Conservation (phyloP, 1,284 basidiomycete genomes). For the Erythrobasidium hasegawianum region DNA sequence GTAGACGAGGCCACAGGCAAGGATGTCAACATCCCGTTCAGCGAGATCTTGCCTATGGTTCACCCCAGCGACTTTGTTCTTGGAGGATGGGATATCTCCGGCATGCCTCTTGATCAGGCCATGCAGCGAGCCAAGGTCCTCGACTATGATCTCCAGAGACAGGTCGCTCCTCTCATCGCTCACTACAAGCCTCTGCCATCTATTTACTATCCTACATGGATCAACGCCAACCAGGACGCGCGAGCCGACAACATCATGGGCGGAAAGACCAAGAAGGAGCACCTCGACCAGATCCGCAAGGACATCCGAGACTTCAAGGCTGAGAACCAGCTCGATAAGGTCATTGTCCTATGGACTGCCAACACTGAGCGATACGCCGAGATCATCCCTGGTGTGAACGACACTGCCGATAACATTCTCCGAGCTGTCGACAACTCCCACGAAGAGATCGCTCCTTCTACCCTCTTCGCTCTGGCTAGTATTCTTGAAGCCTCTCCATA, state of each 20-base stretch:
- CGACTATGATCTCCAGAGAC: conserved; percentile 94
- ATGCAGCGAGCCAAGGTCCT: conserved; percentile 92
- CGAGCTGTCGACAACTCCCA: conserved; percentile 77
- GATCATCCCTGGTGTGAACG: conserved; percentile 90
- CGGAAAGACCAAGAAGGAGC: conserved; percentile 79
- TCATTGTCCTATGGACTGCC: conserved; percentile 55
- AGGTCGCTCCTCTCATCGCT: conserved; percentile 81
- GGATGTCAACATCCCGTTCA: conserved; percentile 89
- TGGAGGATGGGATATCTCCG: conserved; percentile 97
- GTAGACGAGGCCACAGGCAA: conserved; percentile 76
- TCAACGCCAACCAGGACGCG: conserved; percentile 86
- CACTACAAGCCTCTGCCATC: conserved; percentile 82
- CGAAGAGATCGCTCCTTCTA: conserved; percentile 89
- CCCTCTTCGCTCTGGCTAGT: conserved; percentile 89
- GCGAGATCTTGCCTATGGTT: conserved; percentile 93
- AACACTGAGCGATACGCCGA: conserved; percentile 98
- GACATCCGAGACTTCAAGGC: conserved; percentile 93
- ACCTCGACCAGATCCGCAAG: conserved; percentile 84
- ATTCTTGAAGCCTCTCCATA: conserved; percentile 94
- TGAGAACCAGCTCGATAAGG: conserved; percentile 73
- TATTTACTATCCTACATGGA: conserved; percentile 60
- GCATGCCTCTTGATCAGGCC: conserved; percentile 76
- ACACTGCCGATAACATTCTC: conserved; percentile 86
- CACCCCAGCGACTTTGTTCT: conserved; percentile 98
- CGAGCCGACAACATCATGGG: conserved; percentile 90